These are phyloP conservation scores for Delphinella strobiligena DNA, from an alignment of 2,329 filamentous ascomycete species.

Conservation along the genomic window DNA sequence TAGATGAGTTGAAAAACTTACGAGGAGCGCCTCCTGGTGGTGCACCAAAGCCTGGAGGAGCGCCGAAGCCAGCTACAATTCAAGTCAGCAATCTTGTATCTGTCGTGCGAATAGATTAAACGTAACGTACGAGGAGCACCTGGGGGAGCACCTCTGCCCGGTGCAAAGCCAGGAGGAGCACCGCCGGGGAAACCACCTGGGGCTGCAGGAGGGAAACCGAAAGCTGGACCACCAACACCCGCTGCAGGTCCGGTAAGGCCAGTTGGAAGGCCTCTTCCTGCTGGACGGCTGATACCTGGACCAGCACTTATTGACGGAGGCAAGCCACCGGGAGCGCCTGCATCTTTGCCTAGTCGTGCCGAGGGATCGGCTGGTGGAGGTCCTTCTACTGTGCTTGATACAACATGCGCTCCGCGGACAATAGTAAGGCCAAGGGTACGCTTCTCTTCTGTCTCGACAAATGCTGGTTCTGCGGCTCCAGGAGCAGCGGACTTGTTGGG, in stretches of 20 bases:
- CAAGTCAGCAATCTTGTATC: neutral
- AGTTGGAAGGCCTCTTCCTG: constrained; percentile 71
- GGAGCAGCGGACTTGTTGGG: constrained; percentile 60
- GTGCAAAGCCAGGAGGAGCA: constrained; percentile 20
- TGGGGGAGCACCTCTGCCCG: constrained; percentile 24
- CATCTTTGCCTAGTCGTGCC: constrained; percentile 59
- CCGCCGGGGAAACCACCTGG: constrained; percentile 40
- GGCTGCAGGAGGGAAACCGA: constrained; percentile 29
- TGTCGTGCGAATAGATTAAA: too few relatives aligned
- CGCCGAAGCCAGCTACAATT: constrained; percentile 11
- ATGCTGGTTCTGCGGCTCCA: constrained; percentile 47
- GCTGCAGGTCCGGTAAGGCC: constrained; percentile 81
- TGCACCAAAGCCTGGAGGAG: constrained; percentile 13
- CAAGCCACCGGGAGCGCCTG: constrained; percentile 51
- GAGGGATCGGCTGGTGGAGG: constrained; percentile 90
- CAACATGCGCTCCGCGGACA: constrained; percentile 84
- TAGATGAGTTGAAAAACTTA: constrained; percentile 6
- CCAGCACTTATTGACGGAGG: constrained; percentile 66
- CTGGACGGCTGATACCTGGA: constrained; percentile 80
- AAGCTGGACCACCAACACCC: constrained; percentile 68
- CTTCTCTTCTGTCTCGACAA: constrained; percentile 89
- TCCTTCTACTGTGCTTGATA: constrained; percentile 89
- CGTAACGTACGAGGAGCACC: constrained; percentile 20
- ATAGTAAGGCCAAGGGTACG: constrained; percentile 92
- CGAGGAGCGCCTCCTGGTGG: constrained; percentile 35